Base-by-base conservation (phyloP, 73 alveolate genomes). In the Uronychia binucleata region DNA sequence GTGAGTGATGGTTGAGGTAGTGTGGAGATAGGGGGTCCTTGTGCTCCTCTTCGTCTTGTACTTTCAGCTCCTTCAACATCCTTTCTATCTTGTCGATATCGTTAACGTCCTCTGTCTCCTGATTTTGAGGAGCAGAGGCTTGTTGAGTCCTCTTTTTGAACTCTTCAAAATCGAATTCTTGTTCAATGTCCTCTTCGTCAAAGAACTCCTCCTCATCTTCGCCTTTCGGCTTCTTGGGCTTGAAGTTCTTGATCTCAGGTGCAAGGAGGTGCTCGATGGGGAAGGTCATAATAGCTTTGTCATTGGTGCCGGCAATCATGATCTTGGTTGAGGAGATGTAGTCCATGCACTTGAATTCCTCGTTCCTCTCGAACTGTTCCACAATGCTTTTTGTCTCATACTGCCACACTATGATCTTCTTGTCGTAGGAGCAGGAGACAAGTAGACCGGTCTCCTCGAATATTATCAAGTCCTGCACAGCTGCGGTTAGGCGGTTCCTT, bases 261-360 rank as follows among this genome's bases (percentile, higher is more conserved):
- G 79, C 92, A 26, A 90, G 88, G 28, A 90, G 80, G 58, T 78
- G 87, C 81, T 86, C 85, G 75, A 93, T 86, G 78, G 91, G 89
- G 33, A 93, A 80, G 14, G 94, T 93, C 33, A 93, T 86, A 28
- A 96, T 96, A 28, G 90, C 83, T 35, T 86, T 85, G 77, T 92
- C 93, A 76, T 96, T 97, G 33, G 98, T 96, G 19, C 99, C 99
- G 30, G 94, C 95, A 76, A 92, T 88, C 58, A 96, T 87, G 34
- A 95, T 89, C 59, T 86, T 92, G 35, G 91, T 91, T 59, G 86
- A 67, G 78, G 85, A 27, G 28, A 96, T 59, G 87, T 93, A 96
- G 74, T 95, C 96, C 75, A 96, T 78, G 78, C 98, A 94, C 74
- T 92, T 87, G 34, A 96, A 83, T 59, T 94, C 95, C 46, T 96